phyloP scores from a whole-genome alignment of 1,284 basidiomycete genomes.

The Ceratorhiza oryzae-sativae region DNA sequence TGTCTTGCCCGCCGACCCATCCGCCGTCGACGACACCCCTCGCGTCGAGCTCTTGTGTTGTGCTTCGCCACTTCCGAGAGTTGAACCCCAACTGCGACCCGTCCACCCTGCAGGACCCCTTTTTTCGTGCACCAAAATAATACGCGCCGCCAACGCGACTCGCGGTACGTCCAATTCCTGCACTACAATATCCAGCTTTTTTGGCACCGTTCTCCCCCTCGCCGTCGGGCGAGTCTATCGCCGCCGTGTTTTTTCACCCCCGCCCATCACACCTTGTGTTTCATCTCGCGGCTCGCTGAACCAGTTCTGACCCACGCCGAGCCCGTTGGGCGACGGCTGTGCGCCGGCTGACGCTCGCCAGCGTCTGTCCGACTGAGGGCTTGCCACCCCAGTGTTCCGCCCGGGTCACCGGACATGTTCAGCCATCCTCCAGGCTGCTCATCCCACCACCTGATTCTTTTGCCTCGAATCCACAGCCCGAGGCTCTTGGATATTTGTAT shows the following conservation, averaged over 20 bases:
- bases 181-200: background rate
- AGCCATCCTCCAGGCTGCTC: no score
- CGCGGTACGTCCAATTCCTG: slow-evolving; percentile 14
- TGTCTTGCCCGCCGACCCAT: background rate
- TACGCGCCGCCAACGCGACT: slow-evolving; percentile 28
- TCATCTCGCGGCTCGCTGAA: slow-evolving; percentile 17
- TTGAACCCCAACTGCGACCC: slow-evolving; percentile 32
- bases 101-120: slow-evolving; percentile 38
- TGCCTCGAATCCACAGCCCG: background rate
- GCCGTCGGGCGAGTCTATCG: background rate
- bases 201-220: background rate
- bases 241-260: slow-evolving; percentile 17
- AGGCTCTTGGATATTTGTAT: background rate
- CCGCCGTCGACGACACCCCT: background rate
- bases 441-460: no score
- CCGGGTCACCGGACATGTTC: background rate
- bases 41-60: background rate
- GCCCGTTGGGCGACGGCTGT: background rate
- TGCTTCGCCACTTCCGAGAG: slow-evolving; percentile 1
- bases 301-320: background rate
- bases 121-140: slow-evolving; percentile 21
- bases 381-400: slow-evolving; percentile 15
- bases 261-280: slow-evolving; percentile 20
- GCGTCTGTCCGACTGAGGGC: background rate
- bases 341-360: background rate